Conservation (phyloP, 768 basidiomycete species). For the Dioszegia hungarica region DNA sequence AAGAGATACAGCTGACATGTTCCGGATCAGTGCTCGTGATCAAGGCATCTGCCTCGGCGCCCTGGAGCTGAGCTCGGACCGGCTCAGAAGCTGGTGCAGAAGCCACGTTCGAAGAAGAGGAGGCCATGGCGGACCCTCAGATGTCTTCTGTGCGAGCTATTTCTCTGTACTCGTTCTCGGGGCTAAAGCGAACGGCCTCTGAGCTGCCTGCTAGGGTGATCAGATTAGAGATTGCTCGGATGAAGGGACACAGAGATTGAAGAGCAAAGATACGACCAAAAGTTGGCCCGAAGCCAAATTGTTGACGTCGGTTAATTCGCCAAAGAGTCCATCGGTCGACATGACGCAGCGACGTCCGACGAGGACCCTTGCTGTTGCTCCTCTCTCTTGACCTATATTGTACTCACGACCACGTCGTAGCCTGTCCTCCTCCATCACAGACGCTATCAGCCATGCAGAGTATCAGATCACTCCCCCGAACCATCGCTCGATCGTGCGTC, state of each 20-base stretch:
- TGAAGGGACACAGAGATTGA: too few relatives aligned
- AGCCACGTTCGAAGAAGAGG: background rate
- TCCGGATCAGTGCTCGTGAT: slow-evolving; percentile 45
- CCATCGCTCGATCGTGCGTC: background rate
- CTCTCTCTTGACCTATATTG: background rate
- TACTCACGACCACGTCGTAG: too few relatives aligned
- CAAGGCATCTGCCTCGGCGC: slow-evolving; percentile 32
- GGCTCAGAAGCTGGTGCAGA: background rate
- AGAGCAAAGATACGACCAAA: too few relatives aligned
- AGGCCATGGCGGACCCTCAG: background rate
- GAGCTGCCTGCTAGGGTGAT: too few relatives aligned
- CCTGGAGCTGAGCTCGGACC: slow-evolving; percentile 12
- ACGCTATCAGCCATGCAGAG: background rate
- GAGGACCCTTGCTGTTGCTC: background rate
- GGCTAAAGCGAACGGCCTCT: too few relatives aligned
- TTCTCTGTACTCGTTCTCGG: too few relatives aligned
- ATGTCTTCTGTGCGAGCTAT: too few relatives aligned
- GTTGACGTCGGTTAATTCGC: slow-evolving; percentile 2
- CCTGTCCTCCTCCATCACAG: too few relatives aligned
- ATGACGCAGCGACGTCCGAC: too few relatives aligned
- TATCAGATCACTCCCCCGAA: background rate
- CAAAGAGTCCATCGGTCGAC: too few relatives aligned
- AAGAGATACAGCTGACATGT: slow-evolving; percentile 51
- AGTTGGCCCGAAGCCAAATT: too few relatives aligned
- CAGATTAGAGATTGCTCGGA: too few relatives aligned